phyloP scores from a whole-genome alignment of 2,329 filamentous ascomycete genomes.

The Neonectria ditissima region DNA sequence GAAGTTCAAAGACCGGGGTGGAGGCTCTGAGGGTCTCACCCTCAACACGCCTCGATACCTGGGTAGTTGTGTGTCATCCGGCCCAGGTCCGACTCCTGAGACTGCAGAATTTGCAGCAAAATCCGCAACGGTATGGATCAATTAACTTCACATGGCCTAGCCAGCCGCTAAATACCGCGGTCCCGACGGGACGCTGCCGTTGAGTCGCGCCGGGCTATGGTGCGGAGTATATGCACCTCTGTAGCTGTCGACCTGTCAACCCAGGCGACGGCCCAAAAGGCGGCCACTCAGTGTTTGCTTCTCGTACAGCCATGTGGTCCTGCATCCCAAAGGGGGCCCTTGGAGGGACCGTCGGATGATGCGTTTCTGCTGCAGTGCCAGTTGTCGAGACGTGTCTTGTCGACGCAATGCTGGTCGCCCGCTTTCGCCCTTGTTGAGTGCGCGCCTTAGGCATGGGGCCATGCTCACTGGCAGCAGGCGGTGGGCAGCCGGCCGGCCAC shows the following conservation, averaged over 20 bases:
- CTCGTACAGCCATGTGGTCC: slow-evolving; percentile 31
- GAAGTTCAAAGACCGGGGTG: neutral
- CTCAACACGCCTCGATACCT: no score
- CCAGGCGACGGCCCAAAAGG: slow-evolving; percentile 35
- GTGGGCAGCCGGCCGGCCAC: slow-evolving; percentile 8
- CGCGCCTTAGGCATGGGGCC: slow-evolving; percentile 10
- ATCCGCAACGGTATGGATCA: neutral
- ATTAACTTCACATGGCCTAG: neutral
- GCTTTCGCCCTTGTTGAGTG: slow-evolving; percentile 18
- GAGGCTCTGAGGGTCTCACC: neutral
- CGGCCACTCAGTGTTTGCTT: slow-evolving; percentile 15
- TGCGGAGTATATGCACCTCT: slow-evolving; percentile 6
- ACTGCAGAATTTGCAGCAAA: neutral
- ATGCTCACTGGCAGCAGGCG: neutral
- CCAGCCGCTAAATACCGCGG: neutral
- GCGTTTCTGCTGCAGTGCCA: slow-evolving; percentile 40
- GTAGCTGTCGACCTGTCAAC: slow-evolving; percentile 32
- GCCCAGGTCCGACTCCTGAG: neutral
- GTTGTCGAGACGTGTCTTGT: slow-evolving; percentile 42
- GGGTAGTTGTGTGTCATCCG: neutral
- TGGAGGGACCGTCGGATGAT: slow-evolving; percentile 26
- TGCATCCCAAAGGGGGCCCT: slow-evolving; percentile 12
- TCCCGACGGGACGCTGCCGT: neutral
- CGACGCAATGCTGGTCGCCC: slow-evolving; percentile 19
- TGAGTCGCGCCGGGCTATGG: neutral